Evolutionary conservation across 371 early-diverging fungal genomes (phyloP), one percentile per base, ranked within the genome.

Genomic region (Aphelidium insulamus): DNA sequence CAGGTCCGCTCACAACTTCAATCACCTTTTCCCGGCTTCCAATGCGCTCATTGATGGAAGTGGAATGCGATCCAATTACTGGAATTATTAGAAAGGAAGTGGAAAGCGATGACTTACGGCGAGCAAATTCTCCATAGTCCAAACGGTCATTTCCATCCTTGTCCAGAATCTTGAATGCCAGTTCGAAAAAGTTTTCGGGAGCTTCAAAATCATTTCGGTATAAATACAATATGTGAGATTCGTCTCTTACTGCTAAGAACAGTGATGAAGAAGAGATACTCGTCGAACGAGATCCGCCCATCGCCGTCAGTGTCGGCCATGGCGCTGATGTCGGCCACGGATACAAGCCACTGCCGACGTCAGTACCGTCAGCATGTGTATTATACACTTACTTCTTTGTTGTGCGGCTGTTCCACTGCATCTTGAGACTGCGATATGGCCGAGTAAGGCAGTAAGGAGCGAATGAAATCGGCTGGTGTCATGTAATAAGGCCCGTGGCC

Each of bases 251-350:
- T 48, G 16, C 34, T 42, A 2, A 54, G 43, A 7, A 54, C 28
- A 12, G 45, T 33, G 22, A 50, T 8, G 23, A 49, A 54, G 25
- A 48, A 27, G 29, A 54, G 21, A 33, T 54, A 54, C 43, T 54
- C 54, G 15, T 36, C 25, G 33, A 45, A 54, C 24, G 41, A 39
- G 17, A 54, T 47, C 12, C 46, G 37, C 3, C 54, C 54, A 35
- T 54, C 54, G 8, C 44, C 43, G 29, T 54, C 41, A 4, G 38
- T 41, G 28, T 54, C 54, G 3, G 54, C 54, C 18, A 54, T 29
- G 2, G 21, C 25, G 32, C 46, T 44, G 32, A 52, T 45, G 25
- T 39, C 32, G 14, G 42, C 45, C 3, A 47, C 45, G 1, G 45
- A n/a, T n/a, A n/a, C n/a, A n/a, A n/a, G n/a, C n/a, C n/a, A n/a